These are phyloP conservation scores for Sarocladium kiliense DNA, from an alignment of 2,329 filamentous ascomycete genomes.

Conservation along the genomic window DNA sequence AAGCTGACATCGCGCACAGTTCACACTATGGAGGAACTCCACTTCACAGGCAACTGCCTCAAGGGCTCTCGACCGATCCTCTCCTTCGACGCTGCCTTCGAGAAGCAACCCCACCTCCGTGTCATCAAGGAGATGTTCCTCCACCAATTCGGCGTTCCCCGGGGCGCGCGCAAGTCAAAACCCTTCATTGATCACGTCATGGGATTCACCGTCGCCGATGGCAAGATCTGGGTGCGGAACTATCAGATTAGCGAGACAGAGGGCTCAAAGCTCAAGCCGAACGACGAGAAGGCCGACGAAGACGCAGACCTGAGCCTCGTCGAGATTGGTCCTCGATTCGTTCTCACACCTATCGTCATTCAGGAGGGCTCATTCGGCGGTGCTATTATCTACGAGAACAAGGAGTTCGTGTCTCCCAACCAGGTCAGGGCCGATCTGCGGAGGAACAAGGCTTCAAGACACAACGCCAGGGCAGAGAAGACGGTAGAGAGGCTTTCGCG, in stretches of 20 bases:
- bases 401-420: constrained; percentile 94
- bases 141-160: constrained; percentile 88
- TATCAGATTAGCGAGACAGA: constrained; percentile 91
- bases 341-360: constrained; percentile 90
- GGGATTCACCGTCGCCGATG: constrained; percentile 83
- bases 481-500: constrained; percentile 67
- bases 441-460: constrained; percentile 68
- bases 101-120: constrained; percentile 70
- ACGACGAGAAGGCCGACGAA: constrained; percentile 38
- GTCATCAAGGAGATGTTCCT: constrained; percentile 86
- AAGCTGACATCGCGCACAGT: constrained; percentile 42
- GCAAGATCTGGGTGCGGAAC: constrained; percentile 92
- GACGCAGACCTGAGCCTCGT: constrained; percentile 72
- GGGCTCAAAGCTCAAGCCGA: constrained; percentile 39
- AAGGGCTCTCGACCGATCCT: constrained; percentile 89
- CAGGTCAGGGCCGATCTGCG: constrained; percentile 81
- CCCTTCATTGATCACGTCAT: constrained; percentile 96
- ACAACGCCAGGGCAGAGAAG: constrained; percentile 72
- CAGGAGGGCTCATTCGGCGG: constrained; percentile 93
- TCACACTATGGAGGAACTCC: constrained; percentile 94
- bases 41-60: constrained; percentile 94
- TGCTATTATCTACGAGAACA: constrained; percentile 97
- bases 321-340: constrained; percentile 90
- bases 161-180: constrained; percentile 82
- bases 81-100: constrained; percentile 86